Evolutionary conservation across 805 yeast genomes (phyloP).

Genomic region (Hanseniaspora clermontiae): DNA sequence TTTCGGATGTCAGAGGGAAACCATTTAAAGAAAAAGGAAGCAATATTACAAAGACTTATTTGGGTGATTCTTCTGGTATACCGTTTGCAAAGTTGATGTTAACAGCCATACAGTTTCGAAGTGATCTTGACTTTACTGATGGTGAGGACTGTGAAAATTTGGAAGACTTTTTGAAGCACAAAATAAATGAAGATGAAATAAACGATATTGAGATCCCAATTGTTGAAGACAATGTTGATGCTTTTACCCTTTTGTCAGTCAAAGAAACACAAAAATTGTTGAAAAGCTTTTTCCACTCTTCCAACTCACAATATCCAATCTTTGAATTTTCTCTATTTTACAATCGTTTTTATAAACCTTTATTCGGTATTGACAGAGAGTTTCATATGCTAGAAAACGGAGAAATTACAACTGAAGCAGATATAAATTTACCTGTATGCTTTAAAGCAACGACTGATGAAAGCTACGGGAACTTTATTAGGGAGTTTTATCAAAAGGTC

Average conservation of each 20-base stretch:
- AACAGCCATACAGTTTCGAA: slow-evolving; percentile 58
- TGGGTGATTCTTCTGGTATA: slow-evolving; percentile 46
- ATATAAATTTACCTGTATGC: background rate
- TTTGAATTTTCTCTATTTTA: slow-evolving; percentile 72
- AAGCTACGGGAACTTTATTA: background rate
- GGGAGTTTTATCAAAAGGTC: slow-evolving; percentile 9
- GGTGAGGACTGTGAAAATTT: slow-evolving; percentile 4
- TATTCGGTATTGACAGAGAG: slow-evolving; percentile 50
- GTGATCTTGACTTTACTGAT: slow-evolving; percentile 24
- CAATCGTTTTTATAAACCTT: slow-evolving; percentile 53
- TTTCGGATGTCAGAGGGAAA: background rate
- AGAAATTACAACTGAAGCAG: background rate
- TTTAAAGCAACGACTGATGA: slow-evolving; percentile 10
- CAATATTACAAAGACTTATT: slow-evolving; percentile 23
- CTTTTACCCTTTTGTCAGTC: slow-evolving; percentile 47
- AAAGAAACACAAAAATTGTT: slow-evolving; percentile 54
- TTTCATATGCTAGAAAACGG: slow-evolving; percentile 9
- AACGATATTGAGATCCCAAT: slow-evolving; percentile 20
- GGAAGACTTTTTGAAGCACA: background rate
- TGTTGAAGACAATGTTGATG: slow-evolving; percentile 19
- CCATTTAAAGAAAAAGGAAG: background rate
- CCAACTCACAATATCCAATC: slow-evolving; percentile 74
- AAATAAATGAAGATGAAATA: slow-evolving; percentile 13
- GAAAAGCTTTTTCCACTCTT: slow-evolving; percentile 57
- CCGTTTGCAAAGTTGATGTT: slow-evolving; percentile 66